Base-by-base conservation (phyloP, 2,329 filamentous ascomycete genomes). In the Dactylellina drechsleri region DNA sequence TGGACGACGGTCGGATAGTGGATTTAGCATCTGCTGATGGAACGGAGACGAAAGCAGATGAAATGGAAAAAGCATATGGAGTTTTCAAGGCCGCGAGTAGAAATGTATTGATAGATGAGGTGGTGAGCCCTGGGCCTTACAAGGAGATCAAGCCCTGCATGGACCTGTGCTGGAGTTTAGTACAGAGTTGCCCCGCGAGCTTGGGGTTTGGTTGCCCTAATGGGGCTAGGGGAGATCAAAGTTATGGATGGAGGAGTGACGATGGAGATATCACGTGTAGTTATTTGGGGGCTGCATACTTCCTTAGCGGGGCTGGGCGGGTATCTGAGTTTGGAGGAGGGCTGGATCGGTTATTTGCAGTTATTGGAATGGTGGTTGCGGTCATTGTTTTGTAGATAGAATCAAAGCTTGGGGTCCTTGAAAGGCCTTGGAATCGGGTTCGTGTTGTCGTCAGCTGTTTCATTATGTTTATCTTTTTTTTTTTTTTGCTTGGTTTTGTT, bases 101-200 rank as follows among this genome's bases (percentile, higher is more conserved):
- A 16, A 94, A 92, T 79, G 80, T 85, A 0, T 83, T 87, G 56
- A 95, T 98, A 78, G 93, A 97, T 79, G 79, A 84, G 1, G 78
- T 83, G 0, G 88, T 98, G 71, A 82, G 85, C 76, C 93, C 95
- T 0, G 95, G 95, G 0, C 95, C 95, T 0, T 98, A 99, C 83
- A 96, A 93, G 80, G 95, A 99, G 83, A 84, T 98, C 18, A 84
- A 97, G 7, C 95, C 95, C 0, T 98, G 94, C 80, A 87, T 91
- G 75, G 91, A 96, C 77, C 83, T 97, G 59, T 99, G 95, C 83
- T 95, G 93, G 81, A 88, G 90, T 64, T 85, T 99, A 0, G 91
- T 96, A 10, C 89, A 91, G 82, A 92, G 87, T 80, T 99, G 95
- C 82, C 94, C 95, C 0, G 86, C 92, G 0, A 82, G 85, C 0